Conservation (phyloP, 2,329 filamentous ascomycete species). For the Mycosphaerelloides madeirae region DNA sequence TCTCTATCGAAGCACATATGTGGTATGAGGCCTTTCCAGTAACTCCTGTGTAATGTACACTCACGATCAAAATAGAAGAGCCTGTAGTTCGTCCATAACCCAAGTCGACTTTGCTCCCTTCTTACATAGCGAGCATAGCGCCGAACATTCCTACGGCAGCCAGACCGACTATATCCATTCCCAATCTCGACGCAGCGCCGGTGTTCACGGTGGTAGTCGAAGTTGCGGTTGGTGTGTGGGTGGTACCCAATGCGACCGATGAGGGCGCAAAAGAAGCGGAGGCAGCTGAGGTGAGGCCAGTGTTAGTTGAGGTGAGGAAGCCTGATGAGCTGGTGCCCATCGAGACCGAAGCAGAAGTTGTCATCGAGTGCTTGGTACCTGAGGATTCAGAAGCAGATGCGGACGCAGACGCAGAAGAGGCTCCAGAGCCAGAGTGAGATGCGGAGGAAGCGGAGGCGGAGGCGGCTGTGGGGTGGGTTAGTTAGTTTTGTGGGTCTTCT, state of each 20-base stretch:
- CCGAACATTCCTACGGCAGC: slow-evolving; percentile 24
- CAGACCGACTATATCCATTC: slow-evolving; percentile 24
- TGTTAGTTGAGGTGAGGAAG: slow-evolving; percentile 9
- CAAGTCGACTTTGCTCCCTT: background rate
- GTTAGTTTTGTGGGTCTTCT: background rate
- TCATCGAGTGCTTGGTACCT: slow-evolving; percentile 2
- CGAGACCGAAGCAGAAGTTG: slow-evolving; percentile 7
- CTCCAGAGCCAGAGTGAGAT: slow-evolving; percentile 9
- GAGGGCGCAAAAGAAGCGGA: background rate
- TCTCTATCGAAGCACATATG: too few species aligned
- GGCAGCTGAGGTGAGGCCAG: slow-evolving; percentile 7
- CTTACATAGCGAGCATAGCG: slow-evolving; percentile 23
- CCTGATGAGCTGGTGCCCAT: slow-evolving; percentile 6
- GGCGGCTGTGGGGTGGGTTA: slow-evolving; percentile 5
- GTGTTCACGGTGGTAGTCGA: slow-evolving; percentile 6
- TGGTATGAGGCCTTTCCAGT: too few species aligned
- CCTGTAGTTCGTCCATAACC: background rate
- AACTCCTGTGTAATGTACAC: too few species aligned
- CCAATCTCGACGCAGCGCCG: slow-evolving; percentile 21
- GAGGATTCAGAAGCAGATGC: slow-evolving; percentile 7
- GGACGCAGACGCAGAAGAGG: slow-evolving; percentile 7
- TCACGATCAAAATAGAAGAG: too few species aligned
- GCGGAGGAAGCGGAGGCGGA: slow-evolving; percentile 3
- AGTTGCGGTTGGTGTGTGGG: background rate
- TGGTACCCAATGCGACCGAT: too few species aligned